Conservation (phyloP, 73 alveolate species). For the Paramecium caudatum region DNA sequence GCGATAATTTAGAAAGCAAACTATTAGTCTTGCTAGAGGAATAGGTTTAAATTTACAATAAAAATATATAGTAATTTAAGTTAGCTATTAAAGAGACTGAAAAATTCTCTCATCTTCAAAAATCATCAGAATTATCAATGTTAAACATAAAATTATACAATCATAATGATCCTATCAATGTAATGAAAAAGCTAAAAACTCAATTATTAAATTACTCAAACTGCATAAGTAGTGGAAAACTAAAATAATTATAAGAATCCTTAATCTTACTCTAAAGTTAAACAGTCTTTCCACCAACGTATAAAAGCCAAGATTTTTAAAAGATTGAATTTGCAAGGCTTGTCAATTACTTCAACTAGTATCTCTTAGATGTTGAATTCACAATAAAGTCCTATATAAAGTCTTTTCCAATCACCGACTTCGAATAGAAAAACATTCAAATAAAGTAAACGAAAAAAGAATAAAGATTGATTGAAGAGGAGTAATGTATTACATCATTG, state of each 20-base stretch:
- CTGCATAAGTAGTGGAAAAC: conserved; percentile 1
- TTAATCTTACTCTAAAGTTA: conserved; percentile 3
- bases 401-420: conserved; percentile 53
- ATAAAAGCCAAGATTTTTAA: conserved; percentile 9
- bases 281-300: conserved; percentile 40
- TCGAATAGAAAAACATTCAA: not conserved
- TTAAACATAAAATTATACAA: conserved; percentile 13
- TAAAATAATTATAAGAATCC: conserved; percentile 7
- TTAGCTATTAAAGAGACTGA: conserved; percentile 11
- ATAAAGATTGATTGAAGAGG: conserved; percentile 44
- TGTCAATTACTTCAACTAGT: not conserved
- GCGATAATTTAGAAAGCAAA: conserved; percentile 21
- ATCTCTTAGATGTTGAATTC: not conserved
- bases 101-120: not conserved
- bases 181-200: conserved; percentile 5
- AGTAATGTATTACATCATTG: conserved; percentile 12
- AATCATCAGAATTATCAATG: not conserved
- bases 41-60: not conserved
- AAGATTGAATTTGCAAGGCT: not conserved
- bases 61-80: not conserved
- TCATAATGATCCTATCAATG: conserved; percentile 47
- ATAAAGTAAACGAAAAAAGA: not conserved
- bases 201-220: not conserved
- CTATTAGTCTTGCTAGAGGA: not conserved
- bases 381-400: not conserved